Base-by-base conservation (phyloP, 2,329 filamentous ascomycete genomes). In the Septoria linicola region DNA sequence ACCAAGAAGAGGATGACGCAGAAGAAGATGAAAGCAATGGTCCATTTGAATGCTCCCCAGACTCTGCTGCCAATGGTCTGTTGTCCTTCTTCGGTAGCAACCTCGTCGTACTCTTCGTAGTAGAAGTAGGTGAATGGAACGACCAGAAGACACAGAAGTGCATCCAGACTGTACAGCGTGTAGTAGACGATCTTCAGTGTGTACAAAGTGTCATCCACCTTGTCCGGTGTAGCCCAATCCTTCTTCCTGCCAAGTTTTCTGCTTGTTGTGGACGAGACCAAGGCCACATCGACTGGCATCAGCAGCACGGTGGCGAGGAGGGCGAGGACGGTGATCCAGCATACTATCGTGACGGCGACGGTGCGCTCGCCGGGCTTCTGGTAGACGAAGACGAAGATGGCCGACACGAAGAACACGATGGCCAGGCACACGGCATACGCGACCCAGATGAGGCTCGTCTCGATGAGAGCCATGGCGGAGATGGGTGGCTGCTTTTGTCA, bases 91-190 rank as follows among this genome's bases (percentile, higher is more conserved):
- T 95, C 88, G 27, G 85, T 80, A 55, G 90, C 90, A 16, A 92
- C 85, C 72, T 96, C 90, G 64, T 96, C 92, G 60, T 95, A 95
- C 70, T 97, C 93, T 70, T 99, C 93, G 66, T 95, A 93, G 83
- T 87, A 96, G 70, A 99, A 99, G 75, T 99, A 99, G 41, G 91
- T 87, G 67, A 99, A 99, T 0, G 93, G 93, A 16, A 97, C 87
- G 37, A 96, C 81, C 14, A 97, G 70, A 39, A 99, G 77, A 66
- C 93, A 99, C 8, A 99, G 81, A 4, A 96, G 69, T 1, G 90
- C 88, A 70, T 99, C 93, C 60, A 96, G 76, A 62, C 88, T 93
- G 74, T 97, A 99, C 0, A 99, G 79, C 0, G 84, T 79, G 71
- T 97, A 97, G 74, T 99, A 99, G 51, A 96, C 87, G 52, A 95